A percentile compares a stretch with the other conserved stretches of the same genome.
These are phyloP conservation scores for Calophaca sinica DNA, from an alignment of 306 rosid species.

Conservation along the genomic window DNA sequence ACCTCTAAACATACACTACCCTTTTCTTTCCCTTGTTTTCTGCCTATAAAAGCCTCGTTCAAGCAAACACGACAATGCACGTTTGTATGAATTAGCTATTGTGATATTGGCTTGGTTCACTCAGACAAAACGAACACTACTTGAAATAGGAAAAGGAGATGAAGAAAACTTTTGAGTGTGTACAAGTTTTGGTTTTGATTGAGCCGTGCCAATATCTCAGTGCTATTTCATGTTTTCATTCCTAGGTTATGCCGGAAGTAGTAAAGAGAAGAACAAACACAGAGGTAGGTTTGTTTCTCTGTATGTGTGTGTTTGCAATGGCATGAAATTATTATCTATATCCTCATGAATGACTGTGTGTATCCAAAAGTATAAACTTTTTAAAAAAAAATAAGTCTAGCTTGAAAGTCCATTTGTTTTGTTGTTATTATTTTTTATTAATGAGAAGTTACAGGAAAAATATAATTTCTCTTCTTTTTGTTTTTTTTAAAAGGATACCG, in stretches of 20 bases:
- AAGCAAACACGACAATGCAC: not conserved
- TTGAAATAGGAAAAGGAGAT: not conserved
- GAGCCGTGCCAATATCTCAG: slow-evolving; percentile 89
- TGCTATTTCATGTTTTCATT: slow-evolving; percentile 53
- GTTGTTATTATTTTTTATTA: no score
- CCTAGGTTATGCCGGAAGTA: not conserved
- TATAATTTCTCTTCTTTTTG: no score
- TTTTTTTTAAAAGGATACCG: no score
- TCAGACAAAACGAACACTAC: slow-evolving; percentile 47
- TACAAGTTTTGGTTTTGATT: slow-evolving; percentile 58
- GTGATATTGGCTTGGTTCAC: slow-evolving; percentile 86
- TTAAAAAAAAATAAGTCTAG: no score
- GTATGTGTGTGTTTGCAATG: not conserved
- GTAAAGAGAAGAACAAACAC: not conserved
- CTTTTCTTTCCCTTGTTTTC: slow-evolving; percentile 15
- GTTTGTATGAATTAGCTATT: slow-evolving; percentile 54
- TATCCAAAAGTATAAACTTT: no score
- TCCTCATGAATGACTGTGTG: not conserved
- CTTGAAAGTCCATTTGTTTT: no score
- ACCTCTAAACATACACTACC: no score
- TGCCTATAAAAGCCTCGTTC: not conserved
- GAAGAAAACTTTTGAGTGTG: no score
- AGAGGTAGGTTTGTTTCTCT: slow-evolving; percentile 5
- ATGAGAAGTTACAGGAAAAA: no score
- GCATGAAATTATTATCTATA: not conserved